Evolutionary conservation across 768 basidiomycete species (phyloP), one percentile per base, ranked within the genome.

Genomic region (Gelatoporia subvermispora): DNA sequence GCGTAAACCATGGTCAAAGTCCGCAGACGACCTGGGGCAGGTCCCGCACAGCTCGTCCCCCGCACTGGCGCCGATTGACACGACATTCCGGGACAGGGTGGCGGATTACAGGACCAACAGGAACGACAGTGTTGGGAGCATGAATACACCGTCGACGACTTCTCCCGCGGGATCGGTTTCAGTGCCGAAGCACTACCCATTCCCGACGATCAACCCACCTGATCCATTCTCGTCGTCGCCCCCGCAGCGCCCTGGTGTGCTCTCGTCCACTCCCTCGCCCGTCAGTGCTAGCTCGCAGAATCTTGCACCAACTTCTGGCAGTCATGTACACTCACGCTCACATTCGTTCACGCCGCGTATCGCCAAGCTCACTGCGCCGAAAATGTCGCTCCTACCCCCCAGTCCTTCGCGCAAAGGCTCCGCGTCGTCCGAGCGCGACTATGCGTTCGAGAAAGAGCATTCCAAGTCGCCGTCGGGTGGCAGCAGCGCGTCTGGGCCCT

Each of bases 11-110:
- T 91, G 88, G 88, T 88, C 87, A 21, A 81, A 72, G 60, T 89
- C 86, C 5, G 87, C 80, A 18, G 88, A 91, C 60, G 88, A 92
- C 62, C 74, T 91, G 43, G 76, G 79, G 57, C 80, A 77, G 61
- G 66, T 81, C 42, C 71, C 59, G 8, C 51, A 53, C 2, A 43
- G 72, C 13, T 59, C 61, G 35, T 54, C 62, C 7, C 61, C 61
- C 4, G 65, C 56, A 11, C 63, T 63, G 48, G 57, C 67, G 34
- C 68, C 68, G n/a, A 58, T 75, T 44, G 75, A 77, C 39, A 55
- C 73, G 5, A 70, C 73, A 17, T 70, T 87, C 54, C 81, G 85
- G 36, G 77, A 82, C 45, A 79, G 74, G 59, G 76, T 84, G 54
- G 78, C 74, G 35, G 75, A 82, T 49, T 90, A 91, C 60, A 74